Evolutionary conservation across 2,329 filamentous ascomycete species (phyloP).

Genomic region (Didymella keratinophila): DNA sequence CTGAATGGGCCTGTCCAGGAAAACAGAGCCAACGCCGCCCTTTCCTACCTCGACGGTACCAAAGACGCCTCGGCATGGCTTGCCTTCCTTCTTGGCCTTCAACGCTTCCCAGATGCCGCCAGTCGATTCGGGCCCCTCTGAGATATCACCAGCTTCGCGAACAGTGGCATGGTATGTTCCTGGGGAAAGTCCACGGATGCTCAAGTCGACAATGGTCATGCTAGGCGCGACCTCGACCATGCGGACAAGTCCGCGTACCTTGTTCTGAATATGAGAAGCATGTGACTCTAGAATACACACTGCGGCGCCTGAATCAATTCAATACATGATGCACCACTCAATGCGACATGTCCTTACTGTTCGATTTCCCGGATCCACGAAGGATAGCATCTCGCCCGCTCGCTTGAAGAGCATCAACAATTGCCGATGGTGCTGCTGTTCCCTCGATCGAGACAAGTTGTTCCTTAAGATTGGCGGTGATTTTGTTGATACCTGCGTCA

Average conservation of each 20-base stretch:
- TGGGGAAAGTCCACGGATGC: conserved; percentile 79
- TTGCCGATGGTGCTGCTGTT: conserved; percentile 87
- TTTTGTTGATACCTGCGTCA: conserved; percentile 76
- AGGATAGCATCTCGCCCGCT: conserved; percentile 95
- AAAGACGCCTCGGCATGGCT: conserved; percentile 67
- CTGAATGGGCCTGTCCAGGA: conserved; percentile 81
- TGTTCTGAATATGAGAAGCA: conserved; percentile 64
- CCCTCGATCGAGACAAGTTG: conserved; percentile 87
- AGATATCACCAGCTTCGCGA: conserved; percentile 86
- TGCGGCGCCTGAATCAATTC: conserved; percentile 67
- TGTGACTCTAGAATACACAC: conserved; percentile 96
- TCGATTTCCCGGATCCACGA: conserved; percentile 82
- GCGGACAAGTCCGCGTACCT: conserved; percentile 85
- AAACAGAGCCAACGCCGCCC: conserved; percentile 78
- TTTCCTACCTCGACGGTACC: conserved; percentile 78
- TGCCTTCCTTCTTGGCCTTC: conserved; percentile 55
- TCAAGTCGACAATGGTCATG: conserved; percentile 86
- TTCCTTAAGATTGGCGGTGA: conserved; percentile 81
- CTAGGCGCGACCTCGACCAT: conserved; percentile 89
- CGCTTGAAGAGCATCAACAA: conserved; percentile 85
- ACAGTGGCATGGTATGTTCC: conserved; percentile 87
- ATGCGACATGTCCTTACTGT: conserved; percentile 67
- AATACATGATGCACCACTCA: conserved; percentile 7
- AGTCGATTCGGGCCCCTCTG: conserved; percentile 79
- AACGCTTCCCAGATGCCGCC: conserved; percentile 79